Evolutionary conservation across 768 basidiomycete species (phyloP), one percentile per base, ranked within the genome.

Genomic region (Suillus paluster): DNA sequence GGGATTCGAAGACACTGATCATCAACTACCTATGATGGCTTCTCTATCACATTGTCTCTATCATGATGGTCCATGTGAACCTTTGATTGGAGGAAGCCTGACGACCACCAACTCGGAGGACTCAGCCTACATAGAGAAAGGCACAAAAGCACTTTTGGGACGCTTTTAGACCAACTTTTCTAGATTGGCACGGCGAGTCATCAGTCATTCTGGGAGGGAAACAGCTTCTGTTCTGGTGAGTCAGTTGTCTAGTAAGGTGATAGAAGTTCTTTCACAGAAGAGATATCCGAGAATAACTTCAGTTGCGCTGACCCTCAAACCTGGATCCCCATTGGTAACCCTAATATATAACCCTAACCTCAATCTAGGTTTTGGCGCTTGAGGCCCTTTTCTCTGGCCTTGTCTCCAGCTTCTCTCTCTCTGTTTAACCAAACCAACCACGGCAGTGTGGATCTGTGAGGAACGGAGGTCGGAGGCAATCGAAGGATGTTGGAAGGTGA

Each of bases 271-370:
- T 27, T 52, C 58, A 17, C 21, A 15, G 23, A 25, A 33, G 25
- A 50, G 48, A 25, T 48, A 48, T 41, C 27, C 27, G 36, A 36
- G 36, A 23, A 56, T 56, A 42, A 38, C 55, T 8, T 17, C 11
- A 30, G 30, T 30, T 30, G 30, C 30, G 2, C 41, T 23, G 52
- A 8, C 27, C n/a, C 36, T 2, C 15, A 11, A 15, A 9, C 25
- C 50, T 15, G 8, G 30, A 30, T 50, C 49, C 52, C 52, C 21
- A 38, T 59, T 62, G 5, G 9, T 68, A 75, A 74, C 73, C 73
- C 74, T 74, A 74, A 74, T n/a, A n/a, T 11, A 5, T 68, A 75
- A 74, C 73, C 73, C 74, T 74, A 74, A 74, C 73, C 73, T 65
- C 42, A 70, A 3, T 57, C 60, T 76, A 74, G 74, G 73, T 70